Percentiles rank a stretch among this genome's conserved stretches.
Conservation (phyloP, 805 yeast genomes). For the Candida vartiovaarae region DNA sequence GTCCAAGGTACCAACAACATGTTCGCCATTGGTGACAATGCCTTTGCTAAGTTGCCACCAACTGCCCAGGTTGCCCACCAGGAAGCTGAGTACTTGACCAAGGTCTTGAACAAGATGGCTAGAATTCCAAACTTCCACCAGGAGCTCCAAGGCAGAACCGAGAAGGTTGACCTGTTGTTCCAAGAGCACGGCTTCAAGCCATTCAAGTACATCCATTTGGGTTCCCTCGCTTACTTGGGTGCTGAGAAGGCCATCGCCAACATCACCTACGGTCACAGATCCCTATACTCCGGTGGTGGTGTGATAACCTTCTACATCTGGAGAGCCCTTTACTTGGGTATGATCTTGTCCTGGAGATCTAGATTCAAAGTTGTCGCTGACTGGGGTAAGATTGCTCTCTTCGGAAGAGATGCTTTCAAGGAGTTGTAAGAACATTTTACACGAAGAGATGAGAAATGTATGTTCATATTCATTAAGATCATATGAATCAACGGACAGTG, state of each 20-base stretch:
- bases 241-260: conserved; percentile 93
- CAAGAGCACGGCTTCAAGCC: conserved; percentile 48
- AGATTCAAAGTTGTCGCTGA: conserved; percentile 80
- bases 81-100: conserved; percentile 77
- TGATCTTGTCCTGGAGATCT: conserved; percentile 84
- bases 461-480: background rate
- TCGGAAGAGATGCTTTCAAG: conserved; percentile 91
- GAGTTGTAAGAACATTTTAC: conserved; percentile 39
- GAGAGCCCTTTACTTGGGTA: conserved; percentile 85
- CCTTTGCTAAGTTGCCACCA: conserved; percentile 83
- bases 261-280: conserved; percentile 70
- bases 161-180: conserved; percentile 33
- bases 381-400: conserved; percentile 81
- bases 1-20: conserved; percentile 79
- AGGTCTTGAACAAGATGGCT: conserved; percentile 55
- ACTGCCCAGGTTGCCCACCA: conserved; percentile 97
- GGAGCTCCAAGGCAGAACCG: conserved; percentile 27
- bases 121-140: conserved; percentile 32
- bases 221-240: conserved; percentile 90
- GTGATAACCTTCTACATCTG: conserved; percentile 83
- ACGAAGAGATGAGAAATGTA: background rate
- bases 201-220: conserved; percentile 80
- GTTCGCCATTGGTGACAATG: conserved; percentile 91
- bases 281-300: conserved; percentile 83
- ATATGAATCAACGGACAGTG: too few species aligned